Conservation (phyloP, 179 eudicot species). For the Silene coronaria region DNA sequence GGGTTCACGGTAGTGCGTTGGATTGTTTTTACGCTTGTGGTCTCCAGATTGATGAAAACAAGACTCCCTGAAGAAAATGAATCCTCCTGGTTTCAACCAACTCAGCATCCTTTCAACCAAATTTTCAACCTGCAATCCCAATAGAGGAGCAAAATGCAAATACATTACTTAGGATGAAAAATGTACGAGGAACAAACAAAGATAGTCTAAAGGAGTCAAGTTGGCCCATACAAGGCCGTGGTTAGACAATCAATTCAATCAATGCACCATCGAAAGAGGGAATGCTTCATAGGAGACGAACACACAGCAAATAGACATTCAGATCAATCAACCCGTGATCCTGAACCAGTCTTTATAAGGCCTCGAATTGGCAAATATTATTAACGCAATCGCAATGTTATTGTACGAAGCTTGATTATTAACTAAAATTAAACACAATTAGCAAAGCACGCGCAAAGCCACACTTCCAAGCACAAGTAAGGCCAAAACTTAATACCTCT, state of each 20-base stretch:
- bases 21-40: slow-evolving; percentile 72
- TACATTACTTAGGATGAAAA: not conserved
- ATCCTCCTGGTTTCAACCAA: slow-evolving; percentile 94
- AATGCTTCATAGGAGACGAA: too few species aligned
- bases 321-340: too few species aligned
- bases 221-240: too few species aligned
- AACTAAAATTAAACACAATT: not conserved
- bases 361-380: not conserved
- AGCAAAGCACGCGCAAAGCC: not conserved
- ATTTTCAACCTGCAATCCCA: slow-evolving; percentile 54
- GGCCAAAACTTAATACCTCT: slow-evolving; percentile 43
- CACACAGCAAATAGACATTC: too few species aligned
- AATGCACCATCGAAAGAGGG: too few species aligned
- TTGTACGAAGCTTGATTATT: not conserved
- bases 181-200: too few species aligned
- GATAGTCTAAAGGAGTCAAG: too few species aligned
- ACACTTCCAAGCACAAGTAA: not conserved
- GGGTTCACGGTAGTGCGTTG: slow-evolving; percentile 94
- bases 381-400: not conserved
- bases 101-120: slow-evolving; percentile 64
- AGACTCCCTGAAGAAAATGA: slow-evolving; percentile 84
- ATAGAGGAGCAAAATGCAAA: not conserved
- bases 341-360: too few species aligned
- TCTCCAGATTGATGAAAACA: slow-evolving; percentile 97
- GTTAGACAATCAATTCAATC: too few species aligned